Evolutionary conservation across 768 basidiomycete genomes (phyloP).

Genomic region (Tulasnella sp.): DNA sequence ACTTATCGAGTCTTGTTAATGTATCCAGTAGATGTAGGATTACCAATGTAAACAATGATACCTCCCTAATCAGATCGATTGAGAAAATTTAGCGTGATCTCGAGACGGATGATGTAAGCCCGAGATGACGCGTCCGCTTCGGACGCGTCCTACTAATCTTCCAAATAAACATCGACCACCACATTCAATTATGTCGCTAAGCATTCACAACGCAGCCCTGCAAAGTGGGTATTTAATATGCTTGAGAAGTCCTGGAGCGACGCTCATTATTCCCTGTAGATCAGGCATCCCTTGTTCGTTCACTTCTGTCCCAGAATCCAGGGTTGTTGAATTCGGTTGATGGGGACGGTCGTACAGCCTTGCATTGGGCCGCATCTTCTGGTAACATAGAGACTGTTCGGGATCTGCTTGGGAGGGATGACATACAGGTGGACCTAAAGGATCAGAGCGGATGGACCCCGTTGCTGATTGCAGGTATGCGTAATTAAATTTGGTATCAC

Average conservation of each 20-base stretch:
- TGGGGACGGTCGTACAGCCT: conserved; percentile 62
- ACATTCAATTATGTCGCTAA: conserved; percentile 1
- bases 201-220: conserved; percentile 15
- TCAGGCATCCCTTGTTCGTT: conserved; percentile 56
- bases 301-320: conserved; percentile 49
- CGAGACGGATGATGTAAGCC: not conserved
- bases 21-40: too few relatives aligned
- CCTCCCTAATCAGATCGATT: not conserved
- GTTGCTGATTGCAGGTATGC: conserved; percentile 61
- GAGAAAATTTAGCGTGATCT: not conserved
- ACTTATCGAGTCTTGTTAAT: too few relatives aligned
- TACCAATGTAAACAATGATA: not conserved
- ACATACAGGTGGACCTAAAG: conserved; percentile 36
- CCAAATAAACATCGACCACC: not conserved
- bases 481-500: not conserved
- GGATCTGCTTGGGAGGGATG: conserved; percentile 56
- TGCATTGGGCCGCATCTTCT: conserved; percentile 70
- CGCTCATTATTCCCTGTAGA: conserved; percentile 30
- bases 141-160: not conserved
- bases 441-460: conserved; percentile 67
- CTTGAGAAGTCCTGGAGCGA: not conserved
- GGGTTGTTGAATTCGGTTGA: conserved; percentile 49
- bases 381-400: conserved; percentile 53
- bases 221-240: conserved; percentile 5
- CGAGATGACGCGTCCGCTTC: not conserved